phyloP scores from a whole-genome alignment of 441 rosid species.

The California macrophylla region DNA sequence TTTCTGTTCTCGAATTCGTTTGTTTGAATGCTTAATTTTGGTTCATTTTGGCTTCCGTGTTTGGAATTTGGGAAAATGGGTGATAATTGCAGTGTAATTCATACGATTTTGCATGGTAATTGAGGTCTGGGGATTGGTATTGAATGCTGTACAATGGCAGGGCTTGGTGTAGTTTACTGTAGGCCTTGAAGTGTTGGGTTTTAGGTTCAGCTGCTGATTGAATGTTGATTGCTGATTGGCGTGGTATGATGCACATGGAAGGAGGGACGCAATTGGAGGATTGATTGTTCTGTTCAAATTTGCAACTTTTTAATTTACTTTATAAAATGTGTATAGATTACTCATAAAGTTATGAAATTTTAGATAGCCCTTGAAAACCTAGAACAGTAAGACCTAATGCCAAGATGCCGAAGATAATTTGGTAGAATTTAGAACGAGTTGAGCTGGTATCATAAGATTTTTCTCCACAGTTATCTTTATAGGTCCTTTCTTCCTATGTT shows the following conservation, averaged over 20 bases:
- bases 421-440: neutral
- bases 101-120: neutral
- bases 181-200: neutral
- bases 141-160: neutral
- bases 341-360: neutral
- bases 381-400: neutral
- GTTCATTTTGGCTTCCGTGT: no score
- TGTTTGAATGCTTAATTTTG: neutral
- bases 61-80: no score
- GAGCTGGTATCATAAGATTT: neutral
- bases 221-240: neutral
- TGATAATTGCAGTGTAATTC: slow-evolving; percentile 7
- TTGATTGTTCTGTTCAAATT: neutral
- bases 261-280: neutral
- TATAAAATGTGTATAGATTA: neutral
- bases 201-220: neutral
- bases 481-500: neutral
- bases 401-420: no score
- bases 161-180: neutral
- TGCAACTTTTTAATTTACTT: neutral
- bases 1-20: no score
- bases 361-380: neutral
- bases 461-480: neutral
- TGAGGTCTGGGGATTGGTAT: neutral
- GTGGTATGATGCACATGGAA: neutral